phyloP scores from a whole-genome alignment of 192 early-diverging fungal species.

The Pilaira anomala region DNA sequence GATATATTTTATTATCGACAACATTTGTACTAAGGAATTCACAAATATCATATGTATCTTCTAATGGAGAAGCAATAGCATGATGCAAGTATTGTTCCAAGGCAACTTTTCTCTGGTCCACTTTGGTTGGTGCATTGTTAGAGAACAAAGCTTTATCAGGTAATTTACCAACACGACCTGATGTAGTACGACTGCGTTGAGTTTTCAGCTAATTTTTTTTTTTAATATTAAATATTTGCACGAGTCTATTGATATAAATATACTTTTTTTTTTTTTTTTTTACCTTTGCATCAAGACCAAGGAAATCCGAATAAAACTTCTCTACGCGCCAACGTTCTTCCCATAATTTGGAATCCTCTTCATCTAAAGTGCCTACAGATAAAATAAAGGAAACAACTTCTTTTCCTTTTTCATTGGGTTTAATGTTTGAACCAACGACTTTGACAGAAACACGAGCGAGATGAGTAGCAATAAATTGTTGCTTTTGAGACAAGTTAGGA shows the following conservation, averaged over 20 bases:
- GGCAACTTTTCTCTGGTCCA: conserved; percentile 82
- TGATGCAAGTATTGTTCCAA: conserved; percentile 83
- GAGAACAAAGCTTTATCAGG: conserved; percentile 85
- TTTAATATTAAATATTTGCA: conserved; percentile 15
- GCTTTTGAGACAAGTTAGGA: not conserved
- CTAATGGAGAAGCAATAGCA: conserved; percentile 53
- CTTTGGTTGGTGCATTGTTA: conserved; percentile 79
- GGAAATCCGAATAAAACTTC: conserved; percentile 86
- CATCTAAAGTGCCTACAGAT: conserved; percentile 33
- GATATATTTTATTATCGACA: conserved; percentile 20
- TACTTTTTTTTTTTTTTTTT: conserved; percentile 9
- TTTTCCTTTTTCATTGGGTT: conserved; percentile 74
- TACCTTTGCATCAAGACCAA: conserved; percentile 77
- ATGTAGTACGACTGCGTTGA: conserved; percentile 29
- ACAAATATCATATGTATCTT: conserved; percentile 62
- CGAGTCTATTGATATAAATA: not conserved
- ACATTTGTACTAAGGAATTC: conserved; percentile 79
- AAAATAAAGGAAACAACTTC: conserved; percentile 65
- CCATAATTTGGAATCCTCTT: conserved; percentile 20
- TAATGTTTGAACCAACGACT: conserved; percentile 56
- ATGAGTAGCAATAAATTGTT: not conserved
- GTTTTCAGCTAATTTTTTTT: conserved; percentile 35
- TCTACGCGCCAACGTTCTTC: conserved; percentile 79
- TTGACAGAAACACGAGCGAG: conserved; percentile 25
- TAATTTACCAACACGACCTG: conserved; percentile 65